Evolutionary conservation across 2,329 filamentous ascomycete genomes (phyloP), one percentile per base, ranked within the genome.

Genomic region (Aspergillus niger): DNA sequence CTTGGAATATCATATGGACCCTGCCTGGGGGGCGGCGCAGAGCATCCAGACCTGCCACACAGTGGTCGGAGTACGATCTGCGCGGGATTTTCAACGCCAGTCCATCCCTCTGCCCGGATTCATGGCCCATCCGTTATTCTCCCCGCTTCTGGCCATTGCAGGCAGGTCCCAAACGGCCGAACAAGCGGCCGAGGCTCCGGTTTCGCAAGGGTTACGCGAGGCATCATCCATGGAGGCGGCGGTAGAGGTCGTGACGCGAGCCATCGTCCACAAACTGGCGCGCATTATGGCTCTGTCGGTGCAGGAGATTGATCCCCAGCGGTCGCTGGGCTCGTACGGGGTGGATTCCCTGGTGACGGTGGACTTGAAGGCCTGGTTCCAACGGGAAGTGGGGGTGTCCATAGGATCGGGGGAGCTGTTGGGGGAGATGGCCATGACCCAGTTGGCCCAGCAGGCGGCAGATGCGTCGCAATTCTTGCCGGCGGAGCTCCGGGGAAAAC

Each of bases 361-460:
- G 55, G 72, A 75, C 53, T 63, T 75, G n/a, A 53, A 69, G 48
- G 70, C 69, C 20, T 74, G 69, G 70, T 67, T 74, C 17, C 58
- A 63, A 1, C 60, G 66, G 8, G 65, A 72, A 55, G 41, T 69
- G 38, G 58, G 44, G 11, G 6, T n/a, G 10, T 15, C 22, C 8
- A 22, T 48, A 1, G 11, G 20, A 24, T 17, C 44, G 5, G 44
- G 2, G 11, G 44, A 48, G 4, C 22, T 28, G 44, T 15, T 48
- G 44, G 44, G 11, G 11, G 44, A 48, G 8, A 5, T n/a, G 44
- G 22, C 22, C 2, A 48, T 10, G 11, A 13, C 22, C 17, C 22
- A 24, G 13, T 48, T 28, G 44, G 44, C 6, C 10, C 32, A 10
- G 20, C 22, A 39, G 17, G 6, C 32, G 8, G 36, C 20, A 20